Base-by-base conservation (phyloP, 306 rosid species). In the Prunus armeniaca region DNA sequence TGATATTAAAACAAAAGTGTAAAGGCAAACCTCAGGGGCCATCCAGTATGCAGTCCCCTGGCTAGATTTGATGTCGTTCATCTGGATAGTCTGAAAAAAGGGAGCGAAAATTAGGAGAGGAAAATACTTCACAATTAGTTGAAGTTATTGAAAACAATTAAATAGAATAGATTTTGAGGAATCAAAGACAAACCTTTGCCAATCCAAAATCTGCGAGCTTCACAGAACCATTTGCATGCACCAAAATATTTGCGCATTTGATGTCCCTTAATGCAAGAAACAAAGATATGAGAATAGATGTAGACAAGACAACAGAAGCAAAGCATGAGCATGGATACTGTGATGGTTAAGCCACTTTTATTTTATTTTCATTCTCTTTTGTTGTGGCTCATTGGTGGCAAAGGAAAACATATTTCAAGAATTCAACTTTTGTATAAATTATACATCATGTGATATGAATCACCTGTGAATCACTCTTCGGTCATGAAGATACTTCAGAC, bases 161-260 rank as follows among this genome's bases (percentile, higher is more conserved):
- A 61, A 46, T 45, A 66, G 77, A 47, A 51, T 14, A 65, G 62
- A 61, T 63, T 56, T 9, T 34, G 10, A 70, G 76, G 74, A 67
- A 61, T 55, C 32, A 72, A 50, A 78, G 45, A 69, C 45, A 86
- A 80, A 95, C 97, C 97, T 95, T 95, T 17, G 97, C 99, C 93
- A 95, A 82, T 65, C 99, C 99, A 87, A 95, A 95, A 87, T 95
- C 99, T 63, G 97, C 91, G 79, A 95, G 97, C 90, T 92, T 95
- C 79, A 95, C 99, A 55, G 91, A 92, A 79, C 99, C 99, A 84
- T 58, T 90, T 71, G 88, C 95, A 86, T 88, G 86, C 84, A 95
- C 99, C 93, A 95, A 78, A 81, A 95, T 86, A 82, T 95, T 95
- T 71, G 97, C 97, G 83, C 99, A 92, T 86, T 95, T 95, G 51